Evolutionary conservation across 148 eudicot species (phyloP).

Genomic region (Talinum fruticosum): DNA sequence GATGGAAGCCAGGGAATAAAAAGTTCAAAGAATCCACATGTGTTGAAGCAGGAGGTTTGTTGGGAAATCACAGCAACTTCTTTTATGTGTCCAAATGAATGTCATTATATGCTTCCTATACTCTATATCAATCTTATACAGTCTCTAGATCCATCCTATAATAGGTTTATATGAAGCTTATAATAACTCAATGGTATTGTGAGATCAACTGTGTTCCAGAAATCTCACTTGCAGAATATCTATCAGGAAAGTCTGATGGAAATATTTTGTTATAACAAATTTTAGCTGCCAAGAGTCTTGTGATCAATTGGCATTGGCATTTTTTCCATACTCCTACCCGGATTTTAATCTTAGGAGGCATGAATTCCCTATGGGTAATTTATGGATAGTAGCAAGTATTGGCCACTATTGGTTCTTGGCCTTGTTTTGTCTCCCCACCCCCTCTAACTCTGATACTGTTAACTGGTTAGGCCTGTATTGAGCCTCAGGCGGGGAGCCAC

Average conservation of each 20-base stretch:
- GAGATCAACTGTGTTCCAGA: neutral
- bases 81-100: neutral
- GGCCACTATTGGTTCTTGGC: too few relatives aligned
- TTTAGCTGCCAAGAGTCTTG: too few relatives aligned
- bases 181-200: neutral
- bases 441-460: neutral
- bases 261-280: neutral
- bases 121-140: neutral
- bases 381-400: too few relatives aligned
- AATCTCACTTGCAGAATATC: neutral
- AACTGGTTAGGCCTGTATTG: too few relatives aligned
- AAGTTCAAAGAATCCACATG: slow-evolving; percentile 35
- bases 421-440: too few relatives aligned
- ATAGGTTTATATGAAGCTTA: too few relatives aligned
- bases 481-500: too few relatives aligned
- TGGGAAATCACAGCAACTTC: slow-evolving; percentile 2
- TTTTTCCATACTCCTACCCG: too few relatives aligned
- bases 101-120: neutral
- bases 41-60: slow-evolving; percentile 57
- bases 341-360: too few relatives aligned
- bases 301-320: too few relatives aligned
- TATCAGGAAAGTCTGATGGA: neutral
- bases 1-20: slow-evolving; percentile 49
- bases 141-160: neutral
- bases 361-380: too few relatives aligned